These are phyloP conservation scores for Spergularia azorica DNA, from an alignment of 179 eudicot species.

Conservation along the genomic window DNA sequence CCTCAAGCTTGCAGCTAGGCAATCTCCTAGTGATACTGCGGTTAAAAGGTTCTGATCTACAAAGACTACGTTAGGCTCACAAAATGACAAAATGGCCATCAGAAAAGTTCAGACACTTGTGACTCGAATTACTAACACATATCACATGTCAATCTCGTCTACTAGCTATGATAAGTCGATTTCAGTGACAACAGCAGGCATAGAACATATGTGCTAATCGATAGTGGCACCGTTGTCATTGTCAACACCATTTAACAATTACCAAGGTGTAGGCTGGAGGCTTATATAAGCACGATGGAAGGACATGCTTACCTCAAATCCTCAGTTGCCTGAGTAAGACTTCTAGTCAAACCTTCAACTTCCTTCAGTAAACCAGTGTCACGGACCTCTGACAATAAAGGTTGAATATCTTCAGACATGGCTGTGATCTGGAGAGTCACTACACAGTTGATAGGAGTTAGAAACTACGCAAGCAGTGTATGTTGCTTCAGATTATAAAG, in stretches of 20 bases:
- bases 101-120: no score
- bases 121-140: no score
- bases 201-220: background rate
- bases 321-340: conserved; percentile 72
- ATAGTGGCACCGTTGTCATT: background rate
- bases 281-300: background rate
- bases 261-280: background rate
- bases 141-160: no score
- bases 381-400: conserved; percentile 77
- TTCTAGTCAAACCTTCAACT: conserved; percentile 81
- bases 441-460: conserved; percentile 52
- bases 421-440: conserved; percentile 79
- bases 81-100: no score
- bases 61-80: no score
- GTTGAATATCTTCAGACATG: conserved; percentile 91
- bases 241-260: background rate
- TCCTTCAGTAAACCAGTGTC: conserved; percentile 86
- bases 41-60: no score
- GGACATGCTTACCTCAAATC: conserved; percentile 63
- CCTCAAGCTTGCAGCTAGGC: no score
- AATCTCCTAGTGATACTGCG: no score
- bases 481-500: background rate
- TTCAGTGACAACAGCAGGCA: background rate
- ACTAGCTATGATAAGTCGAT: no score
- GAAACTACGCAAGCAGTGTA: conserved; percentile 30